Percentiles rank a stretch among this genome's conserved stretches.
Evolutionary conservation across 2,329 filamentous ascomycete species (phyloP).

Genomic region (Furcasterigmium sp.): DNA sequence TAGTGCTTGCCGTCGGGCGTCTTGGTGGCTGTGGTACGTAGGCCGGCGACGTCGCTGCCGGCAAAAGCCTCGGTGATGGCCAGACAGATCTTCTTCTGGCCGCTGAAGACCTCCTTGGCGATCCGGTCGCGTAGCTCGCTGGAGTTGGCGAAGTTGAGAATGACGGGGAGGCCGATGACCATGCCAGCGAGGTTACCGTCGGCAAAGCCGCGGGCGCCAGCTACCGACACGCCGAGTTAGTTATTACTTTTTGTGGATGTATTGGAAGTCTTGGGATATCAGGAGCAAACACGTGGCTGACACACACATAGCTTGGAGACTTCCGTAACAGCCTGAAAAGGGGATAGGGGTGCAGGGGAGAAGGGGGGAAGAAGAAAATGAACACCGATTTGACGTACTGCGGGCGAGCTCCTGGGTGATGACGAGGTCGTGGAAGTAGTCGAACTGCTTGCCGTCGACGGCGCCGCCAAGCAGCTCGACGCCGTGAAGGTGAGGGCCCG

Average conservation of each 20-base stretch:
- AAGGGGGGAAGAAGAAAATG: too few relatives aligned
- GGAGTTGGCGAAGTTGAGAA: conserved; percentile 4
- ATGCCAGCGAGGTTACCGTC: conserved; percentile 86
- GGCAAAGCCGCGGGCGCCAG: conserved; percentile 73
- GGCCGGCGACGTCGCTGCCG: conserved; percentile 73
- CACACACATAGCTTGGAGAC: too few relatives aligned
- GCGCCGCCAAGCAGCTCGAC: conserved; percentile 62
- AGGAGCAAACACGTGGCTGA: too few relatives aligned
- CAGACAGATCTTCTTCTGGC: conserved; percentile 83
- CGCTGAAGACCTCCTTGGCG: conserved; percentile 67
- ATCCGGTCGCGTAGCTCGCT: conserved; percentile 57
- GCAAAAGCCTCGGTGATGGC: conserved; percentile 88
- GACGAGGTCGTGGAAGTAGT: conserved; percentile 82
- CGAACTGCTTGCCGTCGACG: conserved; percentile 73
- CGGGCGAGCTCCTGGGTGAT: conserved; percentile 68
- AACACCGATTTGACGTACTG: too few relatives aligned
- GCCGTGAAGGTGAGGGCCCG: conserved; percentile 75
- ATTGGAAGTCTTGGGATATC: too few relatives aligned
- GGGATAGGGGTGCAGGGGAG: too few relatives aligned
- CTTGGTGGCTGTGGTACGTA: conserved; percentile 74
- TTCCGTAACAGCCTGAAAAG: too few relatives aligned
- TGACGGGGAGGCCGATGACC: conserved; percentile 33
- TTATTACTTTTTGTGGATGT: too few relatives aligned
- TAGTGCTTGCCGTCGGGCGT: conserved; percentile 71
- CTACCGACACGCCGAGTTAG: too few relatives aligned